A percentile compares a stretch with the other conserved stretches of the same genome.
These are phyloP conservation scores for Linderniella brevidens DNA, from an alignment of 257 asterid genomes.

Conservation along the genomic window DNA sequence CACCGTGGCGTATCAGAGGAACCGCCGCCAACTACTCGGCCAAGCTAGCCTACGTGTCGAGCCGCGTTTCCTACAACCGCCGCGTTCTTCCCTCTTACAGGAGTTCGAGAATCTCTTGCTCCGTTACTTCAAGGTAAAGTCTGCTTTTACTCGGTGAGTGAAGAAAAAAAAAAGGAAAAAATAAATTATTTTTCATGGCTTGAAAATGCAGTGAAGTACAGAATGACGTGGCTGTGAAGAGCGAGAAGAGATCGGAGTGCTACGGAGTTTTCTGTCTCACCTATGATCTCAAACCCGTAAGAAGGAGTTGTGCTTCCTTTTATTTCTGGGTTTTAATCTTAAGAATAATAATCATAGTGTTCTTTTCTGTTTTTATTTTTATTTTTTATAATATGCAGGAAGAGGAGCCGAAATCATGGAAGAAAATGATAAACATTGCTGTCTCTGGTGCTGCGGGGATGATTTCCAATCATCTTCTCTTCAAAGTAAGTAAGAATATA, in stretches of 20 bases:
- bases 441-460: constrained; percentile 99
- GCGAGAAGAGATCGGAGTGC: constrained; percentile 74
- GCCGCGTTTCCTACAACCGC: constrained; percentile 21
- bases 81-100: constrained; percentile 17
- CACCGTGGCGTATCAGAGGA: constrained; percentile 9
- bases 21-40: constrained; percentile 27
- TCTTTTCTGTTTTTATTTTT: not conserved
- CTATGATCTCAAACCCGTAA: constrained; percentile 91
- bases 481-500: constrained; percentile 35
- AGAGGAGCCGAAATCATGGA: constrained; percentile 88
- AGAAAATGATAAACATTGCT: constrained; percentile 62
- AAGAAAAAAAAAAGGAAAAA: constrained; percentile 1
- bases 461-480: constrained; percentile 95
- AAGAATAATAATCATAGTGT: not conserved
- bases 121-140: constrained; percentile 54
- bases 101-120: constrained; percentile 41
- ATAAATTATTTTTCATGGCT: not conserved
- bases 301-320: constrained; percentile 11
- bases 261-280: constrained; percentile 93
- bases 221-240: constrained; percentile 49
- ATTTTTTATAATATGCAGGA: constrained; percentile 27
- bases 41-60: constrained; percentile 30
- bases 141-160: not conserved
- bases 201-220: constrained; percentile 67
- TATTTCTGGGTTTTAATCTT: constrained; percentile 1